Conservation (phyloP, 2,329 filamentous ascomycete genomes). For the Colletotrichum lentis region DNA sequence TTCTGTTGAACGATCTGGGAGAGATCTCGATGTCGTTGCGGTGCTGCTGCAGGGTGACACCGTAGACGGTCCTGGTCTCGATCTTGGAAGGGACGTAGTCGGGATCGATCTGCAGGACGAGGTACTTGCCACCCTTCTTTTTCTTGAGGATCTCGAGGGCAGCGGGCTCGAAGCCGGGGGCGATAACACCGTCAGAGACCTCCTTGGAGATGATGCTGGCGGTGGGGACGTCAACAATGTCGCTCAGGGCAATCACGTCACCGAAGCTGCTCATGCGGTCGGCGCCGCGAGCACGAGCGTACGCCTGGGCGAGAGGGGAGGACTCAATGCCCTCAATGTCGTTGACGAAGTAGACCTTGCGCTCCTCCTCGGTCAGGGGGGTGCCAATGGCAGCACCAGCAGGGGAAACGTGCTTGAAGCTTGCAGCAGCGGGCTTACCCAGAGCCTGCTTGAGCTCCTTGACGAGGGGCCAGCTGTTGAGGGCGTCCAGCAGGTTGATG, state of each 20-base stretch:
- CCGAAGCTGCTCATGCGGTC: constrained; percentile 99
- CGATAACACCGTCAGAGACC: constrained; percentile 96
- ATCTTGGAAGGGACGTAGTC: constrained; percentile 81
- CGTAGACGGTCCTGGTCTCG: constrained; percentile 89
- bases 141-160: constrained; percentile 92
- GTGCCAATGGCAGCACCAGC: constrained; percentile 94
- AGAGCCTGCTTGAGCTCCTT: constrained; percentile 94
- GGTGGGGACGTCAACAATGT: constrained; percentile 88
- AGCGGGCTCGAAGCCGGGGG: constrained; percentile 83
- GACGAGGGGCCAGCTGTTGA: constrained; percentile 96
- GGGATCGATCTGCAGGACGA: constrained; percentile 93
- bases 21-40: constrained; percentile 91
- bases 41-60: constrained; percentile 85
- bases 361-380: constrained; percentile 84
- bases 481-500: constrained; percentile 94
- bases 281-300: constrained; percentile 91
- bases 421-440: constrained; percentile 87
- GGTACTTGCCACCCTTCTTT: constrained; percentile 98
- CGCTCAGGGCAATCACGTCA: constrained; percentile 92
- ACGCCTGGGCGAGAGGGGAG: constrained; percentile 89
- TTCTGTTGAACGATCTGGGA: constrained; percentile 82
- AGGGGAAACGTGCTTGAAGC: constrained; percentile 99
- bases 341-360: constrained; percentile 98
- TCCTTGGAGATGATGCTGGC: constrained; percentile 98
- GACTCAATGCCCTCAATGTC: constrained; percentile 89